Percentiles rank a stretch among this genome's conserved stretches.
Evolutionary conservation across 176 grass and related monocot genomes (phyloP).

Genomic region (Lolium perenne): DNA sequence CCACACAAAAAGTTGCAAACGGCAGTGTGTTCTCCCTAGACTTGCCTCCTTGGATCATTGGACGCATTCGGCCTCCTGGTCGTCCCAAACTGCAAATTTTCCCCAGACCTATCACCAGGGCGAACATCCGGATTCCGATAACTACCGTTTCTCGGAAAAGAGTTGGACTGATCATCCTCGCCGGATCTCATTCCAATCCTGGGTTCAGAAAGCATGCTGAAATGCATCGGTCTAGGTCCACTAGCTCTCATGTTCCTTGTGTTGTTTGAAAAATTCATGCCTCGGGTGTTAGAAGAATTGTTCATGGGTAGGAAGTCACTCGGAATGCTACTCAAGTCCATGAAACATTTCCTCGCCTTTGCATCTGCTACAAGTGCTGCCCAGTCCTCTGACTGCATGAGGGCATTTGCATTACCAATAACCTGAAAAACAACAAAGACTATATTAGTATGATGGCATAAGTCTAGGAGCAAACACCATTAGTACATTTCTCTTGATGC

Average conservation of each 20-base stretch:
- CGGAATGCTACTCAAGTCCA: constrained; percentile 84
- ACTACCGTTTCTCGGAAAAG: constrained; percentile 69
- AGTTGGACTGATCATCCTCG: constrained; percentile 63
- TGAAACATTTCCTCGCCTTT: constrained; percentile 90
- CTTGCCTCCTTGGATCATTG: constrained; percentile 63
- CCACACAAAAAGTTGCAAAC: constrained; percentile 3
- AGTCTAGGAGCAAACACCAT: constrained; percentile 2
- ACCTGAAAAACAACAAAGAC: constrained; percentile 62
- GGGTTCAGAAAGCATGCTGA: constrained; percentile 64
- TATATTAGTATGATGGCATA: constrained; percentile 30
- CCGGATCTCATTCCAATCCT: constrained; percentile 60
- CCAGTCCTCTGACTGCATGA: constrained; percentile 96
- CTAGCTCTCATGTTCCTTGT: constrained; percentile 65
- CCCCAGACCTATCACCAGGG: constrained; percentile 55
- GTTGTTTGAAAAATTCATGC: constrained; percentile 61
- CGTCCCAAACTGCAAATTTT: constrained; percentile 57
- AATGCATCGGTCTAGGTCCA: constrained; percentile 61
- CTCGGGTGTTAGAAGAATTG: constrained; percentile 52
- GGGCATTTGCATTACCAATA: constrained; percentile 94
- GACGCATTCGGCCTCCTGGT: constrained; percentile 70
- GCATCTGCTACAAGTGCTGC: constrained; percentile 88
- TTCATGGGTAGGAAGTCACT: constrained; percentile 75
- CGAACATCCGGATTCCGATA: constrained; percentile 81
- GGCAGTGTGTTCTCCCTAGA: constrained; percentile 39
- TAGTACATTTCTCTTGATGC: constrained; percentile 15